A percentile compares a stretch with the other conserved stretches of the same genome.
These are phyloP conservation scores for Jimgerdemannia flammicorona DNA, from an alignment of 192 early-diverging fungal species.

Conservation along the genomic window DNA sequence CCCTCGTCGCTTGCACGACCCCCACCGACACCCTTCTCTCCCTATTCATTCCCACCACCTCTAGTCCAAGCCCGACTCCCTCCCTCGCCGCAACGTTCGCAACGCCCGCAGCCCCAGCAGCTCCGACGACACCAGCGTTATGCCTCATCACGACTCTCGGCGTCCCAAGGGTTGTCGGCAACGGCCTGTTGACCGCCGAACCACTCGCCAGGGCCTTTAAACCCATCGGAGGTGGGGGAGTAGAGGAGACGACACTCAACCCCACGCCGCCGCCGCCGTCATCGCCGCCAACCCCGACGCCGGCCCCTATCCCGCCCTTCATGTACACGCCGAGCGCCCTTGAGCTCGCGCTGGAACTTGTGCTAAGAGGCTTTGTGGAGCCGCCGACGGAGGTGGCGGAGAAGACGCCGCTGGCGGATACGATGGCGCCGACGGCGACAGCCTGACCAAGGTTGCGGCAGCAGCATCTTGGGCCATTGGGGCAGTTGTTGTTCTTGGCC, in stretches of 20 bases:
- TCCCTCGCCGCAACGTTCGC: neutral
- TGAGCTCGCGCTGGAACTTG: neutral
- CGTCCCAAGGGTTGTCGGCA: too few relatives aligned
- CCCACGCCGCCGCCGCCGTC: too few relatives aligned
- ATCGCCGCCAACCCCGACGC: neutral
- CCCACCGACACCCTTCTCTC: neutral
- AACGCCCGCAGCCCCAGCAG: neutral
- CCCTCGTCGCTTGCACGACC: neutral
- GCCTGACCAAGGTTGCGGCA: neutral
- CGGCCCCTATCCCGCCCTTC: neutral
- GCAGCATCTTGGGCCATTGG: neutral
- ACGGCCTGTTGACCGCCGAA: neutral
- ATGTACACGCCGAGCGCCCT: neutral
- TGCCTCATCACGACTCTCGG: neutral
- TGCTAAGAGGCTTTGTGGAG: neutral
- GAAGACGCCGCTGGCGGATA: neutral
- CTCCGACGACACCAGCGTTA: neutral
- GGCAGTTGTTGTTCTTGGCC: neutral
- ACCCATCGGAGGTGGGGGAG: neutral
- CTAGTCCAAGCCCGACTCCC: neutral
- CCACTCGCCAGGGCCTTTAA: neutral
- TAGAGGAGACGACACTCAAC: neutral
- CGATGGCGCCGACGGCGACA: neutral
- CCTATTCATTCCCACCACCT: too few relatives aligned
- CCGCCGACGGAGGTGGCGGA: neutral